These are phyloP conservation scores for Phytophthora boehmeriae DNA, from an alignment of 352 stramenopile species.

Conservation along the genomic window DNA sequence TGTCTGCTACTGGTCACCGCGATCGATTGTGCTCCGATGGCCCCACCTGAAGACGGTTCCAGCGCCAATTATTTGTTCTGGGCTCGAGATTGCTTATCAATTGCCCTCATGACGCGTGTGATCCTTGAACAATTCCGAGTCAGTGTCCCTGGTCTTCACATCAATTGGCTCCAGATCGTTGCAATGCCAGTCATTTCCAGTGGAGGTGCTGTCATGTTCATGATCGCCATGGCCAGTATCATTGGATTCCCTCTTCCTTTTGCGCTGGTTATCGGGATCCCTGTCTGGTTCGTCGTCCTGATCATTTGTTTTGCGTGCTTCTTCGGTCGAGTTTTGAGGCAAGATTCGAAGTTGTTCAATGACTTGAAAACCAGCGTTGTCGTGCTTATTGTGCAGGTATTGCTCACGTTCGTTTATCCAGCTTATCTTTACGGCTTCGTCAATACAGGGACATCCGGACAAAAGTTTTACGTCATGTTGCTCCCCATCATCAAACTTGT, in stretches of 20 bases:
- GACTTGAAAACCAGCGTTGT: slow-evolving; percentile 21
- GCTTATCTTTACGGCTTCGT: slow-evolving; percentile 45
- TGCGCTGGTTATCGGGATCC: slow-evolving; percentile 27
- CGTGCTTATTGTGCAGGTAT: slow-evolving; percentile 35
- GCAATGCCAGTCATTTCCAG: slow-evolving; percentile 7
- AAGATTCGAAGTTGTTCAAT: slow-evolving; percentile 4
- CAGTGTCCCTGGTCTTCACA: slow-evolving; percentile 10
- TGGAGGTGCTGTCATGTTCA: slow-evolving; percentile 9
- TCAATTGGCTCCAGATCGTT: slow-evolving; percentile 9
- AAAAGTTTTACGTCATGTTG: slow-evolving; percentile 36
- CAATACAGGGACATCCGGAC: slow-evolving; percentile 6
- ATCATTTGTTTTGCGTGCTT: slow-evolving; percentile 16
- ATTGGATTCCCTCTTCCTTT: slow-evolving; percentile 56
- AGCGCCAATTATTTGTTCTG: slow-evolving; percentile 43
- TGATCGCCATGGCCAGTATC: slow-evolving; percentile 22
- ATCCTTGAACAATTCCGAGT: slow-evolving; percentile 37
- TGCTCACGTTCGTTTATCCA: slow-evolving; percentile 44
- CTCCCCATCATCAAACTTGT: slow-evolving; percentile 45
- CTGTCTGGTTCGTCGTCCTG: slow-evolving; percentile 25
- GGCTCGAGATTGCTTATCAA: slow-evolving; percentile 26
- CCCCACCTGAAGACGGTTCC: slow-evolving; percentile 16
- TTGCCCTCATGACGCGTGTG: slow-evolving; percentile 32
- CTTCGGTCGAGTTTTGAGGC: slow-evolving; percentile 23
- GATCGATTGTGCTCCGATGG: slow-evolving; percentile 30
- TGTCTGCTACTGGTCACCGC: slow-evolving; percentile 29